phyloP scores from a whole-genome alignment of 2,329 filamentous ascomycete species.

The Sporothrix mexicana region DNA sequence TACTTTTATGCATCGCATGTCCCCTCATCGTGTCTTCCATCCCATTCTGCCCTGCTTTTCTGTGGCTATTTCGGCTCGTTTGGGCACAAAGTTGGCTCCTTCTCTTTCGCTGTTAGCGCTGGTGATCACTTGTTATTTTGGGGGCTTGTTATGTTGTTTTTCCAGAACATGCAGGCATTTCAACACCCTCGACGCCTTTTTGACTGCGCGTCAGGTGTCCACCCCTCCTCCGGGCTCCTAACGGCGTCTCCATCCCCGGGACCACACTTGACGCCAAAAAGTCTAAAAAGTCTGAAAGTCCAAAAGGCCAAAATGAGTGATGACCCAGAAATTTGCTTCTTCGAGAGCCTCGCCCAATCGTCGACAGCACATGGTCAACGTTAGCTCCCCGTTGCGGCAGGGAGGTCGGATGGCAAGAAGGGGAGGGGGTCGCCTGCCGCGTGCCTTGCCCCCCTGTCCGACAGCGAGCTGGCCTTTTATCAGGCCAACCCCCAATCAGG shows the following conservation, averaged over 20 bases:
- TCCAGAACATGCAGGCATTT: background rate
- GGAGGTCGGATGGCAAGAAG: background rate
- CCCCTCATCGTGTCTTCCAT: background rate
- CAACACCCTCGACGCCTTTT: background rate
- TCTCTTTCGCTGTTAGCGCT: slow-evolving; percentile 25
- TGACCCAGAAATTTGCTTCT: background rate
- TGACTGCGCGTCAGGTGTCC: background rate
- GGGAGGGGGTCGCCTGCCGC: too few species aligned
- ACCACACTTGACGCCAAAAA: too few species aligned
- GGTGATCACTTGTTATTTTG: slow-evolving; percentile 6
- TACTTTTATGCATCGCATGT: background rate
- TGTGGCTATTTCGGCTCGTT: background rate
- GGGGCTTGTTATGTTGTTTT: background rate
- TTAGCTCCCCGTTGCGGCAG: slow-evolving; percentile 12
- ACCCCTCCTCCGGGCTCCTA: background rate
- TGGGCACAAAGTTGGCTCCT: slow-evolving; percentile 3
- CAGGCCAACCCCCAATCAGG: slow-evolving; percentile 26
- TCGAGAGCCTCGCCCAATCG: slow-evolving; percentile 34
- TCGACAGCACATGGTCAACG: slow-evolving; percentile 32
- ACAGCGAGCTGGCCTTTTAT: background rate
- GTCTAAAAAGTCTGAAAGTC: too few species aligned
- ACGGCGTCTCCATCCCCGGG: background rate
- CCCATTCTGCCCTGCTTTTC: background rate
- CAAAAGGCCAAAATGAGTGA: background rate
- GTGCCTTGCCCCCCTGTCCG: background rate